These are phyloP conservation scores for Grigorovia humatica DNA, from an alignment of 805 yeast genomes.

Conservation along the genomic window DNA sequence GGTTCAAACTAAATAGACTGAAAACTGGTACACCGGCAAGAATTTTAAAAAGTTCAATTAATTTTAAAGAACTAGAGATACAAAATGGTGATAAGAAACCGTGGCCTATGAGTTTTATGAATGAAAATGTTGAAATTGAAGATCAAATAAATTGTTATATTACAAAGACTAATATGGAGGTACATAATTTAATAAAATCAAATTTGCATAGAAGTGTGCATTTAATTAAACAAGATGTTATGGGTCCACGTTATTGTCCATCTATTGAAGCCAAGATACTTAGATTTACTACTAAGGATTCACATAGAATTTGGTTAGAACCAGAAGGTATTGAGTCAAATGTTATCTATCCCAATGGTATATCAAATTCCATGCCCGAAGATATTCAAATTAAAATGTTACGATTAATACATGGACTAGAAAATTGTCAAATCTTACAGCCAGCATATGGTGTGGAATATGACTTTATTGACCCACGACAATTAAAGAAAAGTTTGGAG, in stretches of 20 bases:
- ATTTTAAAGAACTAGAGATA: constrained; percentile 49
- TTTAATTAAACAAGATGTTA: constrained; percentile 74
- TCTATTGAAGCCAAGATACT: constrained; percentile 85
- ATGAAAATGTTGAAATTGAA: constrained; percentile 51
- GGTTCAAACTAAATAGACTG: constrained; percentile 76
- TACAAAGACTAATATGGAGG: constrained; percentile 63
- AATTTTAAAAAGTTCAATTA: constrained; percentile 57
- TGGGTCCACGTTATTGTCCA: constrained; percentile 97
- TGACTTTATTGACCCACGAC: constrained; percentile 92
- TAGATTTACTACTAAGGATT: constrained; percentile 62
- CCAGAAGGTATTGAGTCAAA: constrained; percentile 89
- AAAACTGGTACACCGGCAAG: constrained; percentile 98
- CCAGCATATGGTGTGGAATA: constrained; percentile 99
- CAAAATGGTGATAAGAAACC: constrained; percentile 83
- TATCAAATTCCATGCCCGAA: constrained; percentile 91
- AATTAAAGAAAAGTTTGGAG: constrained; percentile 64
- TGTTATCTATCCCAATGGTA: constrained; percentile 92
- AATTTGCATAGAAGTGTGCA: constrained; percentile 81
- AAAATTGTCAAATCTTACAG: constrained; percentile 76
- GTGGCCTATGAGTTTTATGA: constrained; percentile 80
- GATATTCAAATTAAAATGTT: constrained; percentile 76
- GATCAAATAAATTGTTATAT: constrained; percentile 62
- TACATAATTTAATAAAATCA: constrained; percentile 58
- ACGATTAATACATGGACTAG: constrained; percentile 75
- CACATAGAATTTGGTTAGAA: constrained; percentile 88